These are phyloP conservation scores for Euphrasia confusa DNA, from an alignment of 257 asterid genomes.

Conservation along the genomic window DNA sequence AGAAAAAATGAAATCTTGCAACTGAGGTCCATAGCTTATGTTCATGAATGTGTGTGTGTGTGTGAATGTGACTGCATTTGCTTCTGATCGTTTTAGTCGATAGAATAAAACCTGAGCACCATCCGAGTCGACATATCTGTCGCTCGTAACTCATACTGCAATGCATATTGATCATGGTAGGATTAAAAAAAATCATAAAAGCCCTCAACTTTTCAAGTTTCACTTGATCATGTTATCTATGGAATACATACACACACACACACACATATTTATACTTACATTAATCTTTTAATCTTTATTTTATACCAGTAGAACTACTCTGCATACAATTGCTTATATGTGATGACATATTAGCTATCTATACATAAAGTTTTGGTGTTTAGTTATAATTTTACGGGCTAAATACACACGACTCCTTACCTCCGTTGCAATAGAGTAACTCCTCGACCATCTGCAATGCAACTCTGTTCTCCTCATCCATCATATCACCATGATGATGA, in stretches of 20 bases:
- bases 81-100: constrained; percentile 2
- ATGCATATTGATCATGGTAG: not conserved
- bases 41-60: not conserved
- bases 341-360: not conserved
- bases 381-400: not conserved
- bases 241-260: no score
- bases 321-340: not conserved
- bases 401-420: not conserved
- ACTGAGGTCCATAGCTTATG: no score
- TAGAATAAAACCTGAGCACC: constrained; percentile 7
- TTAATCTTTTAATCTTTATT: not conserved
- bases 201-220: not conserved
- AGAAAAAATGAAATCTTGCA: not conserved
- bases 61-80: constrained; percentile 22
- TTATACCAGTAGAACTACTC: not conserved
- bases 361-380: not conserved
- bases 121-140: not conserved
- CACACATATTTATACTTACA: not conserved
- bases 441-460: constrained; percentile 92
- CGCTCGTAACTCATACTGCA: not conserved
- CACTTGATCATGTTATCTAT: not conserved
- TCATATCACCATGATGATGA: constrained; percentile 4
- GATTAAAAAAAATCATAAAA: not conserved
- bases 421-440: constrained; percentile 50
- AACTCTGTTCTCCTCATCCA: constrained; percentile 65